Conservation (phyloP, 2,329 filamentous ascomycete genomes). For the Apiospora kogelbergensis region DNA sequence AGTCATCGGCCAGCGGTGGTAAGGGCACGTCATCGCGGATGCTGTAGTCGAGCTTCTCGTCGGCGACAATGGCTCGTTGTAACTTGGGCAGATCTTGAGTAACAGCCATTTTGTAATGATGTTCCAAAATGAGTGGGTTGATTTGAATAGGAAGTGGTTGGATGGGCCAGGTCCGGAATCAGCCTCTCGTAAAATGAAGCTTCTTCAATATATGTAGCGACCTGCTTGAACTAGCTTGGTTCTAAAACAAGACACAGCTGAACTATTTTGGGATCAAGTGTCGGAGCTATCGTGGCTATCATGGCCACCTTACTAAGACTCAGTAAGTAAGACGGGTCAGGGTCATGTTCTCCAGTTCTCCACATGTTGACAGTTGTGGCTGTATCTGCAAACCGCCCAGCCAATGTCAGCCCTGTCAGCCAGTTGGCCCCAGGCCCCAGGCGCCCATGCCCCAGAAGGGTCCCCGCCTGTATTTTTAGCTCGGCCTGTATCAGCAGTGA, state of each 20-base stretch:
- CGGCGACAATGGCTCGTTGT: background rate
- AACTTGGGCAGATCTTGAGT: background rate
- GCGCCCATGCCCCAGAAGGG: no score
- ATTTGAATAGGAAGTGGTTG: background rate
- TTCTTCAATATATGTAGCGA: background rate
- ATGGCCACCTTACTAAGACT: no score
- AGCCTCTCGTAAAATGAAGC: background rate
- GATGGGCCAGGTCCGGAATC: background rate
- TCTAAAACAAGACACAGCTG: background rate
- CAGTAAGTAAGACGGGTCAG: no score
- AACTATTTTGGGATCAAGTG: background rate
- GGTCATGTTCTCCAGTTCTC: background rate
- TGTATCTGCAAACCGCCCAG: background rate
- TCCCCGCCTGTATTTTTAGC: no score
- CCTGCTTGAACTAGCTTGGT: no score
- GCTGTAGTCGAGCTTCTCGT: slow-evolving; percentile 3
- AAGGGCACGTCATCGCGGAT: background rate
- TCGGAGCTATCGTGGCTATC: background rate
- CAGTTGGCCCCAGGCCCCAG: no score
- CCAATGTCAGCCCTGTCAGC: background rate
- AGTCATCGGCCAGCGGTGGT: slow-evolving; percentile 11
- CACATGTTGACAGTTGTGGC: background rate
- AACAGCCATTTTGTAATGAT: background rate
- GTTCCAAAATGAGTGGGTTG: background rate
- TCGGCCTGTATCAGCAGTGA: no score